These are phyloP conservation scores for Penicillium psychrofluorescens DNA, from an alignment of 495 filamentous ascomycete genomes.

Conservation along the genomic window DNA sequence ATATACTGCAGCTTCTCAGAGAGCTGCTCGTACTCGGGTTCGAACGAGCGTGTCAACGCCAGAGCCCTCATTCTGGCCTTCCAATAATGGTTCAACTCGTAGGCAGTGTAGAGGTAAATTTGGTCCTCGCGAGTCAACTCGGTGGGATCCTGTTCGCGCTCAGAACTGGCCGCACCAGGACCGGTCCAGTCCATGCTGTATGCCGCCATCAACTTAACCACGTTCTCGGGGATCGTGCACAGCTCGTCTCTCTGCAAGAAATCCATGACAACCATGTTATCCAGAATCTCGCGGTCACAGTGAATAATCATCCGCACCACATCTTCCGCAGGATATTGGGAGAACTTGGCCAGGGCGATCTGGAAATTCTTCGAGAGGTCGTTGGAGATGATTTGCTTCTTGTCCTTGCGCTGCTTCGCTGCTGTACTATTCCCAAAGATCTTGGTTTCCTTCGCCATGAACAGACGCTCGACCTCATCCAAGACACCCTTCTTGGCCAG, in stretches of 20 bases:
- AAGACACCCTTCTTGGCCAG: conserved; percentile 87
- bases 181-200: conserved; percentile 97
- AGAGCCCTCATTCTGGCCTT: conserved; percentile 93
- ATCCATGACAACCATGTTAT: conserved; percentile 94
- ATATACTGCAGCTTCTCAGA: conserved; percentile 74
- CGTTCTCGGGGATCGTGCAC: conserved; percentile 85
- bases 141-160: conserved; percentile 76
- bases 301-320: conserved; percentile 90
- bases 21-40: conserved; percentile 86
- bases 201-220: conserved; percentile 82
- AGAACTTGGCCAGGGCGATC: conserved; percentile 88
- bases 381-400: conserved; percentile 93
- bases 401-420: conserved; percentile 71
- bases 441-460: conserved; percentile 96
- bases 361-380: conserved; percentile 89
- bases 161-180: conserved; percentile 68
- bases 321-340: conserved; percentile 68
- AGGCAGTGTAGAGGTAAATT: conserved; percentile 88
- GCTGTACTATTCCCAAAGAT: conserved; percentile 59
- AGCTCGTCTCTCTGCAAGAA: conserved; percentile 90
- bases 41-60: conserved; percentile 74
- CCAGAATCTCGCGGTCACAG: conserved; percentile 85
- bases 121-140: conserved; percentile 94
- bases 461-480: conserved; percentile 94
- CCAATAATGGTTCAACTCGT: conserved; percentile 97